Base-by-base conservation (phyloP, 768 basidiomycete species). In the Lactarius quietus region DNA sequence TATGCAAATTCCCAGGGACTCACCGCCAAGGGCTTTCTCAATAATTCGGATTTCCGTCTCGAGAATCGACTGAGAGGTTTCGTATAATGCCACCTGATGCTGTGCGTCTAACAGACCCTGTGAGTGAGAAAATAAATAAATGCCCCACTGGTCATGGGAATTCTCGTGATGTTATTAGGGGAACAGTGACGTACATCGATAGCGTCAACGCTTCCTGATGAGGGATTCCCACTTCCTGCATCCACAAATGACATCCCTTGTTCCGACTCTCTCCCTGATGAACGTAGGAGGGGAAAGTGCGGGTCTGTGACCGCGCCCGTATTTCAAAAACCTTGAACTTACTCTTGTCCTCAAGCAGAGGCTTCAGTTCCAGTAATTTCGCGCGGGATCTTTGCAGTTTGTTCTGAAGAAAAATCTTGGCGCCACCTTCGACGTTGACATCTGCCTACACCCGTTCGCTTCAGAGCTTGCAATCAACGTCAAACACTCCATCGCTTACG, bases 321-420 rank as follows among this genome's bases (percentile, higher is more conserved):
- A 41, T 67, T 72, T n/a, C 71, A 63, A 57, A 43, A 52, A 33
- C 20, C 54, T 31, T 35, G 29, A 6, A 74, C 84, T 69, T 74
- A 91, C 91, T 81, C 73, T 90, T 90, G 8, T 80, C 69, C n/a
- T 80, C 75, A 7, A 90, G 77, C 17, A 86, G 69, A 6, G 85
- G 80, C n/a, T 70, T 74, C 9, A 90, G 73, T 68, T 93, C 91
- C 59, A 78, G 72, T n/a, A 90, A 72, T 76, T 89, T 92, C 38
- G 74, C 77, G 62, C 84, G 81, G 63, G 82, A 84, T 63, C 80
- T 82, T 58, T 77, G 76, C 29, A 93, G 80, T 68, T 87, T 89
- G 73, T 94, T 94, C 77, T 94, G 92, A 26, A 94, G 78, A 72
- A 90, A 85, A 2, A 91, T 80, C 74, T 90, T 93, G 0, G 92